phyloP scores from a whole-genome alignment of 768 basidiomycete genomes.

The Hygrocybe coccinea region DNA sequence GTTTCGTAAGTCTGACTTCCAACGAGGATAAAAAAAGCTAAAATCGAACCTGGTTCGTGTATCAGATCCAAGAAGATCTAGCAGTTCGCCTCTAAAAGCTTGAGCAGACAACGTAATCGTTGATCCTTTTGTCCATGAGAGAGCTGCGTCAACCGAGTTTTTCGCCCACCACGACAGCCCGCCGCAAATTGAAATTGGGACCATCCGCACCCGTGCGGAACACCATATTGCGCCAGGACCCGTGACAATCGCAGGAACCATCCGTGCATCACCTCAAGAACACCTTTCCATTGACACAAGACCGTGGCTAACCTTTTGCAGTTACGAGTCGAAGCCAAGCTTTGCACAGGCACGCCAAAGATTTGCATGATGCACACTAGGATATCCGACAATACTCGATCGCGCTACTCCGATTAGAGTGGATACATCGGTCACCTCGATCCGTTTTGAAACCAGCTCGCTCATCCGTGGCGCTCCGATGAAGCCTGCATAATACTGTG shows the following conservation, averaged over 20 bases:
- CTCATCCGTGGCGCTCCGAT: too few relatives aligned
- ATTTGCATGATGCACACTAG: too few relatives aligned
- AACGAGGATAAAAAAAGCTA: neutral
- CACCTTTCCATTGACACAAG: neutral
- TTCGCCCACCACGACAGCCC: neutral
- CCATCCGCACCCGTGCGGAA: slow-evolving; percentile 1
- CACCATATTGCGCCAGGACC: neutral
- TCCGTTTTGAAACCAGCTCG: too few relatives aligned
- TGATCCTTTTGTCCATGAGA: neutral
- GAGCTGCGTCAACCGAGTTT: neutral
- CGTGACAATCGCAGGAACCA: neutral
- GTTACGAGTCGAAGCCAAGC: too few relatives aligned
- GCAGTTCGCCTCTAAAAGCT: neutral
- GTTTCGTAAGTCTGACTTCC: slow-evolving; percentile 1
- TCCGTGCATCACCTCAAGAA: neutral
- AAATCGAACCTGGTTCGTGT: neutral
- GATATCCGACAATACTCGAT: too few relatives aligned
- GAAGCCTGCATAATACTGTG: too few relatives aligned
- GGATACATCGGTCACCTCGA: too few relatives aligned
- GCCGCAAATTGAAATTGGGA: neutral
- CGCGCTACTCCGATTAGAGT: too few relatives aligned
- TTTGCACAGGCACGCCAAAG: too few relatives aligned
- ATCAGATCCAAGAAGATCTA: neutral
- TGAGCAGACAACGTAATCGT: neutral
- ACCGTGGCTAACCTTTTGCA: too few relatives aligned